These are phyloP conservation scores for Pestalotiopsis sp. DNA, from an alignment of 2,329 filamentous ascomycete genomes.

Conservation along the genomic window DNA sequence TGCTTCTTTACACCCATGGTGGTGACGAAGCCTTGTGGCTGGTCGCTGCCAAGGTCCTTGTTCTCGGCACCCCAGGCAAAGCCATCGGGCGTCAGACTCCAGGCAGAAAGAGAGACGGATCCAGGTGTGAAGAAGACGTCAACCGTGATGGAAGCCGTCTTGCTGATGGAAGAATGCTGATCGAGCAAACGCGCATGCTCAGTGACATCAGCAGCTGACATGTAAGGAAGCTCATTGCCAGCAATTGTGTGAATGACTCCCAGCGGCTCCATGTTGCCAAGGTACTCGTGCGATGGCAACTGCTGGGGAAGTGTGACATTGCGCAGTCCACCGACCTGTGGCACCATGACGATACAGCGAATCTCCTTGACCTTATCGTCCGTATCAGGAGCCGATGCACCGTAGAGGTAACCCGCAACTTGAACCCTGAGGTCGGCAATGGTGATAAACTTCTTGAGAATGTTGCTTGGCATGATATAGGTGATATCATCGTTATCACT, in stretches of 20 bases:
- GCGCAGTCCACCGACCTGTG: conserved; percentile 91
- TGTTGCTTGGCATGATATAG: conserved; percentile 99
- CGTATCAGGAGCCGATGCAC: conserved; percentile 79
- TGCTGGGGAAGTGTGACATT: conserved; percentile 90
- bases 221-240: conserved; percentile 93
- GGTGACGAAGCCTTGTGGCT: conserved; percentile 90
- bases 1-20: conserved; percentile 95
- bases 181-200: conserved; percentile 91
- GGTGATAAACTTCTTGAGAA: conserved; percentile 96
- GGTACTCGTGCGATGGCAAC: conserved; percentile 88
- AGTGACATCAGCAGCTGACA: conserved; percentile 93
- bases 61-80: conserved; percentile 98
- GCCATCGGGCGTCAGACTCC: conserved; percentile 87
- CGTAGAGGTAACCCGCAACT: conserved; percentile 94
- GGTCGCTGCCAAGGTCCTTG: conserved; percentile 88
- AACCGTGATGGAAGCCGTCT: conserved; percentile 89
- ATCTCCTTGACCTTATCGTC: conserved; percentile 98
- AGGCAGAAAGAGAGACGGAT: conserved; percentile 91
- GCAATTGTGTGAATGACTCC: conserved; percentile 95
- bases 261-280: conserved; percentile 83
- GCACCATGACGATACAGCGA: conserved; percentile 94
- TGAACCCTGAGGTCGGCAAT: conserved; percentile 96
- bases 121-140: conserved; percentile 96
- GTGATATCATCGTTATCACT: conserved; percentile 89
- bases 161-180: conserved; percentile 76